phyloP scores from a whole-genome alignment of 305 asterid species.

The Fraxinus greggii region DNA sequence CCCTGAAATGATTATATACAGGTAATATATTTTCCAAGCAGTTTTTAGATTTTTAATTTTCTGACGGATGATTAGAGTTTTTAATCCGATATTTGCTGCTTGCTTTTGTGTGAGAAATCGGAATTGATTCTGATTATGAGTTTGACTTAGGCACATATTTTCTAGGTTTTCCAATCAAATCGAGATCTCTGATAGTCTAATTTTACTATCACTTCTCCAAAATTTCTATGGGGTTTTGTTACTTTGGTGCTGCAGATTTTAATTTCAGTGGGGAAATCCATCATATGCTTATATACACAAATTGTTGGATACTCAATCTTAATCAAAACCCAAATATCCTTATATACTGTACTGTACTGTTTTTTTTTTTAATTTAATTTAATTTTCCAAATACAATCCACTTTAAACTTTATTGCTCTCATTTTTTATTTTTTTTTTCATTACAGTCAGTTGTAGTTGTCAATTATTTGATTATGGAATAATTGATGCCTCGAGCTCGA shows the following conservation, averaged over 20 bases:
- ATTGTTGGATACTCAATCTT: not conserved
- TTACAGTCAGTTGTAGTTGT: not conserved
- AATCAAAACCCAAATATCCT: not conserved
- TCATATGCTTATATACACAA: not conserved
- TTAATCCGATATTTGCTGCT: not conserved
- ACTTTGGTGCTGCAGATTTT: not conserved
- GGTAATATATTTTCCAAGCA: constrained; percentile 39
- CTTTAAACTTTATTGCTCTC: not conserved
- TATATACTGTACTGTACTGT: not conserved
- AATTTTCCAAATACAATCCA: not conserved
- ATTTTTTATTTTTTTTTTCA: not conserved
- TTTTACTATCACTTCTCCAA: not conserved
- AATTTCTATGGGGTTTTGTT: not conserved
- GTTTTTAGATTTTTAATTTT: not conserved
- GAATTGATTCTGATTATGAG: constrained; percentile 13
- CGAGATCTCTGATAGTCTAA: constrained; percentile 16
- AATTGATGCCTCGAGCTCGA: not conserved
- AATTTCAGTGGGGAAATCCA: not conserved
- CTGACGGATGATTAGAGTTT: not conserved
- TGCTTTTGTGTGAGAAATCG: not conserved
- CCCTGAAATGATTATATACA: constrained; percentile 79
- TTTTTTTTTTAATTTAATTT: too few relatives aligned
- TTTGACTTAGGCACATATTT: constrained; percentile 8
- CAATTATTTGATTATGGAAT: not conserved
- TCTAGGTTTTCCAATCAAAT: constrained; percentile 1